These are phyloP conservation scores for Tagetes patula DNA, from an alignment of 129 eudicot genomes.

Conservation along the genomic window DNA sequence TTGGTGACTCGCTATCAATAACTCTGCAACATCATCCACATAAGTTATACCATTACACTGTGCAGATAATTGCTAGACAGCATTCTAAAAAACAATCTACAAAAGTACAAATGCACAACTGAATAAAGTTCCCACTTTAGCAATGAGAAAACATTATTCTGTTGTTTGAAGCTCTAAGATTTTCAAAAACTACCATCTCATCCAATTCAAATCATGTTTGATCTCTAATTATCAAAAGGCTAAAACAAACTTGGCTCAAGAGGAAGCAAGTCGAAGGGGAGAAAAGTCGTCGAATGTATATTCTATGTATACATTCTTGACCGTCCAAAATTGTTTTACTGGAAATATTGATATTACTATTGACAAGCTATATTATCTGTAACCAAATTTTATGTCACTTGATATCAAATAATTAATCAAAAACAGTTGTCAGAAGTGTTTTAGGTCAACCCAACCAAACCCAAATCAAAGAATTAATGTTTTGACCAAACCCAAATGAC, in stretches of 20 bases:
- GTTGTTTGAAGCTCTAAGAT: constrained; percentile 1
- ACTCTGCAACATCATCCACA: constrained; percentile 23
- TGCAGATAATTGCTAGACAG: background rate
- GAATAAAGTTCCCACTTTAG: background rate
- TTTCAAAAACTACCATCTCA: background rate
- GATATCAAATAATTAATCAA: background rate
- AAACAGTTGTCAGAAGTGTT: background rate
- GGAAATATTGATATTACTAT: background rate
- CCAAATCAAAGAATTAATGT: background rate
- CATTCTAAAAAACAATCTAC: background rate
- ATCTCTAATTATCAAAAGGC: background rate
- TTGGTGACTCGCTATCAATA: constrained; percentile 40
- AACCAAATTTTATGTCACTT: background rate
- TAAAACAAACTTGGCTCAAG: background rate
- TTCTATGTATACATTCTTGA: background rate
- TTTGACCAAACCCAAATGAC: constrained; percentile 2
- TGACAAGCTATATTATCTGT: background rate
- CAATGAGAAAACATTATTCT: constrained; percentile 2
- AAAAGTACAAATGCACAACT: background rate
- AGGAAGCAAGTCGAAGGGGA: background rate
- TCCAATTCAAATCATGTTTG: background rate
- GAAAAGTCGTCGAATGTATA: background rate
- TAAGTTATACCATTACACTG: background rate
- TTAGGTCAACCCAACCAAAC: background rate
- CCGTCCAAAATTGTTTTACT: background rate